phyloP scores from a whole-genome alignment of 1,284 basidiomycete genomes.

The Naganishia cerealis region DNA sequence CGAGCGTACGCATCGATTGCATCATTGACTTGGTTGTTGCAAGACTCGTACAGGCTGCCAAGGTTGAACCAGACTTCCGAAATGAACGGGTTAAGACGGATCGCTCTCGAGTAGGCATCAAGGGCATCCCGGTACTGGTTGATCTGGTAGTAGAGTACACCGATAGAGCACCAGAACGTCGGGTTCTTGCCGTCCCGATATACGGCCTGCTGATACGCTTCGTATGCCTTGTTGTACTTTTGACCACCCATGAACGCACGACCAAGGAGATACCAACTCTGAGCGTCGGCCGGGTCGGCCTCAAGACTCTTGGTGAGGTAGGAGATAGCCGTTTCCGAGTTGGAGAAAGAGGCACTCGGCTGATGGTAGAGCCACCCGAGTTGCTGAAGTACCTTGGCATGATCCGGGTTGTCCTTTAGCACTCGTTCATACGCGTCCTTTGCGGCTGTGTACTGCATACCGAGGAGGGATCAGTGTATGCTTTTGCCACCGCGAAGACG shows the following conservation, averaged over 20 bases:
- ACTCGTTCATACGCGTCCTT: constrained; percentile 98
- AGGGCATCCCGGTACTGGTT: constrained; percentile 98
- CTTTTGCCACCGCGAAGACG: too few species aligned
- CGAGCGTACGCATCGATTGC: constrained; percentile 97
- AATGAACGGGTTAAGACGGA: constrained; percentile 98
- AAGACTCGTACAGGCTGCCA: constrained; percentile 93
- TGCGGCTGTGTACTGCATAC: constrained; percentile 72
- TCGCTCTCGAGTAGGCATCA: constrained; percentile 96
- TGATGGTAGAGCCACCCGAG: constrained; percentile 97
- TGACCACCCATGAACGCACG: constrained; percentile 98
- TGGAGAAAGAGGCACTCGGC: constrained; percentile 87
- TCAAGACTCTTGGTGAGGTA: constrained; percentile 93
- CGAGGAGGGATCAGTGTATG: not conserved
- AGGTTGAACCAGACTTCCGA: constrained; percentile 99
- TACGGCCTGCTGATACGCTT: constrained; percentile 98
- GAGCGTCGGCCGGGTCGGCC: constrained; percentile 93
- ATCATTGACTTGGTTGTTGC: constrained; percentile 98
- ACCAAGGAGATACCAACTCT: constrained; percentile 97
- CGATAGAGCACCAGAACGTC: constrained; percentile 99
- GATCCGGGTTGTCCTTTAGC: constrained; percentile 84
- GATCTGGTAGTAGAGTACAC: constrained; percentile 98
- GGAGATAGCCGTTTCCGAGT: constrained; percentile 88
- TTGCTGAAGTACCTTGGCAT: constrained; percentile 96
- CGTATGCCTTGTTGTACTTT: constrained; percentile 99
- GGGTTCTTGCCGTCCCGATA: constrained; percentile 98